Evolutionary conservation across 192 early-diverging fungal species (phyloP).

Genomic region (Podochytrium sp.): DNA sequence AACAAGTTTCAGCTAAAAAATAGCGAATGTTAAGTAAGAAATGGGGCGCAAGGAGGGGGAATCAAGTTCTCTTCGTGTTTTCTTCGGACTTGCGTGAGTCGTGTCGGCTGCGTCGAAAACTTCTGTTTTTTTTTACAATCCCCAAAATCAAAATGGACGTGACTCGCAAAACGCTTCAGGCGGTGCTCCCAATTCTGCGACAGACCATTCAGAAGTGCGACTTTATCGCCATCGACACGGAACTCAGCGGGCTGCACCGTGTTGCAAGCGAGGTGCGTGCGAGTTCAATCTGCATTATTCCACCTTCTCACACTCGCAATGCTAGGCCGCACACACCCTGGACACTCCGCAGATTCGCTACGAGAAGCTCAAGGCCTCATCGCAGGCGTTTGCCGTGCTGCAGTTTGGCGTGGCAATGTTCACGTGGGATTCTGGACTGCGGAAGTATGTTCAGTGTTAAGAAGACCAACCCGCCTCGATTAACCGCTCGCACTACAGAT

Average conservation of each 20-base stretch:
- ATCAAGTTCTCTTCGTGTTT: too few relatives aligned
- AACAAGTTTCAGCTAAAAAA: too few relatives aligned
- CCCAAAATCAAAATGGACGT: constrained; percentile 65
- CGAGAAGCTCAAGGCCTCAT: constrained; percentile 53
- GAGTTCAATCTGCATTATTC: not conserved
- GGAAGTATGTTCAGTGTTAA: not conserved
- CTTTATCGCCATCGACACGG: constrained; percentile 81
- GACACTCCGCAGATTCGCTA: constrained; percentile 65
- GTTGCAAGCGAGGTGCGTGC: not conserved
- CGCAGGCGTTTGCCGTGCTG: constrained; percentile 59
- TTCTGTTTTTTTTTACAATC: not conserved
- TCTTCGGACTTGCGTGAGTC: too few relatives aligned
- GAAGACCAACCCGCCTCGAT: not conserved
- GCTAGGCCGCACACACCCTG: constrained; percentile 6
- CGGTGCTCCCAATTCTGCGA: constrained; percentile 58
- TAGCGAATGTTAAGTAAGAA: too few relatives aligned
- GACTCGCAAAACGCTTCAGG: constrained; percentile 64
- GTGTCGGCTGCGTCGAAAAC: not conserved
- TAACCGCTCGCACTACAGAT: constrained; percentile 39
- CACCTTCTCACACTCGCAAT: not conserved
- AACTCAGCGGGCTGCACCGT: constrained; percentile 71
- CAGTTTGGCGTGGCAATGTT: constrained; percentile 89
- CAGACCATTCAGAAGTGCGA: constrained; percentile 69
- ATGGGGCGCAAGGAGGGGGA: too few relatives aligned
- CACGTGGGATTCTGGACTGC: constrained; percentile 57